Percentiles rank a stretch among this genome's conserved stretches.
phyloP scores from a whole-genome alignment of 768 basidiomycete genomes.

The Lactarius indigo region DNA sequence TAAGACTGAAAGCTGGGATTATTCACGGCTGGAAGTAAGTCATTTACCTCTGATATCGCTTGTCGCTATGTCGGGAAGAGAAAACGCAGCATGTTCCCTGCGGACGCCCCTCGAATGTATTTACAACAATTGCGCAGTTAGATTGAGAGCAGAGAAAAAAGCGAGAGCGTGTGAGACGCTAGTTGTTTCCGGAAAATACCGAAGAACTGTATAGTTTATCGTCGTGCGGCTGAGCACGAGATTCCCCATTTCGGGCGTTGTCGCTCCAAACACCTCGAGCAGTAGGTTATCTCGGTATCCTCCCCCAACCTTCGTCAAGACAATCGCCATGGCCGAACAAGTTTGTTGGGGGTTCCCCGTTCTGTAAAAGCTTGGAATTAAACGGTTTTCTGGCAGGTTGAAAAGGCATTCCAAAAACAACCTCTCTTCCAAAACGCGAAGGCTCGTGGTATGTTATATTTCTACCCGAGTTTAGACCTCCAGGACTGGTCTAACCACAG shows the following conservation, averaged over 20 bases:
- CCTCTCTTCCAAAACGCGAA: conserved; percentile 97
- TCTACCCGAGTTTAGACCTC: neutral
- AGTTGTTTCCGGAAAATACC: conserved; percentile 17
- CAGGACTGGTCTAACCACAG: conserved; percentile 4
- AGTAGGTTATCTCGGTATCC: conserved; percentile 3
- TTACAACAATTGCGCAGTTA: neutral
- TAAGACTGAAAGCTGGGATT: conserved; percentile 2
- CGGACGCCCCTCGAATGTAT: neutral
- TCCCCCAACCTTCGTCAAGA: conserved; percentile 31
- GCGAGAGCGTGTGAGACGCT: too few relatives aligned
- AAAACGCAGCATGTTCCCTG: neutral
- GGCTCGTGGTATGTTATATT: conserved; percentile 68
- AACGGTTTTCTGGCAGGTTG: conserved; percentile 55
- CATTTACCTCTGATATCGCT: neutral
- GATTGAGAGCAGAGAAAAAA: too few relatives aligned
- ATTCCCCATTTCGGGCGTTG: conserved; percentile 19
- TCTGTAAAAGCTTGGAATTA: neutral
- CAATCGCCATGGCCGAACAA: conserved; percentile 39
- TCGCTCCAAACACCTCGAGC: conserved; percentile 5
- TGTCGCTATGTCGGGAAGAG: neutral
- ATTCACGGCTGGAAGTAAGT: conserved; percentile 14
- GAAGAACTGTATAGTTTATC: conserved; percentile 22
- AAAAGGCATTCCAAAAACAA: conserved; percentile 98
- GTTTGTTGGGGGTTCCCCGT: conserved; percentile 27
- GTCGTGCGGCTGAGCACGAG: conserved; percentile 20